Conservation (phyloP, 108 stramenopile species). For the Pseudonitzschia multistriata region DNA sequence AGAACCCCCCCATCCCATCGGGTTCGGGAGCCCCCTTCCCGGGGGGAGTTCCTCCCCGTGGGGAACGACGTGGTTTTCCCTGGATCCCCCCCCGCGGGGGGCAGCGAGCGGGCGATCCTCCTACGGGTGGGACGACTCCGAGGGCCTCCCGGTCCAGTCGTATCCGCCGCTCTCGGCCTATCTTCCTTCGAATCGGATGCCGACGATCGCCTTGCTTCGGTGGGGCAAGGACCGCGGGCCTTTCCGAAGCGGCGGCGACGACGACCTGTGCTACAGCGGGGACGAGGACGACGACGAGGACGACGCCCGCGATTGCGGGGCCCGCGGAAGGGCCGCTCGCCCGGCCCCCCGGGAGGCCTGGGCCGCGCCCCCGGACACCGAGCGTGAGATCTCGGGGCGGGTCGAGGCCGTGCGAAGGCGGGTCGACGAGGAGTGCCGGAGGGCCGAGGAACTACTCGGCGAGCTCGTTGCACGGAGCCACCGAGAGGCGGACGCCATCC, state of each 20-base stretch:
- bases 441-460: background rate
- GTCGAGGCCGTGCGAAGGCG: conserved; percentile 9
- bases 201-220: conserved; percentile 25
- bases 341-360: background rate
- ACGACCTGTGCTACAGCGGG: conserved; percentile 4
- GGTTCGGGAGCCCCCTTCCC: conserved; percentile 31
- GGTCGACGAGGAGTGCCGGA: conserved; percentile 17
- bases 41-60: conserved; percentile 25
- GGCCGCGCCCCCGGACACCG: background rate
- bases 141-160: conserved; percentile 29
- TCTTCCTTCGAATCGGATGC: conserved; percentile 15
- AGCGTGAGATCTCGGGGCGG: conserved; percentile 11
- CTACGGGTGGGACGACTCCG: conserved; percentile 36
- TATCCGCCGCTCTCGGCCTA: conserved; percentile 37
- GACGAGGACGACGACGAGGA: background rate
- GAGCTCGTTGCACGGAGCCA: conserved; percentile 18
- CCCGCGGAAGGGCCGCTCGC: background rate
- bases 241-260: conserved; percentile 9
- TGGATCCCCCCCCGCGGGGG: conserved; percentile 23
- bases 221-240: conserved; percentile 4
- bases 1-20: conserved; percentile 72
- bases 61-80: conserved; percentile 51
- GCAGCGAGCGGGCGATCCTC: conserved; percentile 16
- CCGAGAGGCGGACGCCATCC: conserved; percentile 28
- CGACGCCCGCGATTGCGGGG: too few relatives aligned